Percentiles rank a stretch among this genome's conserved stretches.
Evolutionary conservation across 2,329 filamentous ascomycete genomes (phyloP).

Genomic region (Sphaerostilbella broomeana): DNA sequence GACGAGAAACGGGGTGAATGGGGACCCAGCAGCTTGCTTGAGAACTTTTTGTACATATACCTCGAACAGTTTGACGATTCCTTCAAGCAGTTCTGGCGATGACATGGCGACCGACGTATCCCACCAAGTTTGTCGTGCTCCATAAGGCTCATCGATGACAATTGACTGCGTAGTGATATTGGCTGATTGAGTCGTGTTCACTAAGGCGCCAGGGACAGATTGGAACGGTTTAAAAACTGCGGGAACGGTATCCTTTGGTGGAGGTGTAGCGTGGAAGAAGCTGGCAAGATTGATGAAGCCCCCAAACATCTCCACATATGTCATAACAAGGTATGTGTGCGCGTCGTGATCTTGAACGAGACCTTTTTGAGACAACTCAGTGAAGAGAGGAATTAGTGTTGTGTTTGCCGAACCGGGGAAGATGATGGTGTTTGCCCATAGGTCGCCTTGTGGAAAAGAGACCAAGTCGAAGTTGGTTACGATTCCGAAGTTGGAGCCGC

Average conservation of each 20-base stretch:
- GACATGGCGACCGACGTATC: slow-evolving; percentile 22
- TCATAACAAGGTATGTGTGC: slow-evolving; percentile 19
- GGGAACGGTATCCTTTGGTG: slow-evolving; percentile 7
- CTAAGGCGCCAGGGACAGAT: slow-evolving; percentile 16
- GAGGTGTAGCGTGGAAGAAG: slow-evolving; percentile 15
- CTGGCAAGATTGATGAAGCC: slow-evolving; percentile 14
- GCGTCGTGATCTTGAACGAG: slow-evolving; percentile 17
- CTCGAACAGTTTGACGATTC: slow-evolving; percentile 23
- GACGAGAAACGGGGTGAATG: slow-evolving; percentile 20
- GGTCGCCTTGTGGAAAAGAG: slow-evolving; percentile 22
- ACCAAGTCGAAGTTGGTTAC: slow-evolving; percentile 24
- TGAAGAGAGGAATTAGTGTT: slow-evolving; percentile 13
- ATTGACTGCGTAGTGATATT: slow-evolving; percentile 17
- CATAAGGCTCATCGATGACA: slow-evolving; percentile 21
- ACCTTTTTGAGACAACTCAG: slow-evolving; percentile 13
- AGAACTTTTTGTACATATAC: slow-evolving; percentile 15
- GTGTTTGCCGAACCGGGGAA: slow-evolving; percentile 13
- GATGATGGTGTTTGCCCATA: slow-evolving; percentile 23
- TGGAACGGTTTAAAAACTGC: slow-evolving; percentile 21
- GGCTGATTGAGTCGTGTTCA: slow-evolving; percentile 19
- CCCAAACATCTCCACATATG: slow-evolving; percentile 6
- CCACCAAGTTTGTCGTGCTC: slow-evolving; percentile 25
- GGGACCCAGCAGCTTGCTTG: neutral
- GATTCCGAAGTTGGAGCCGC: slow-evolving; percentile 37
- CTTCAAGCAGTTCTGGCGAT: slow-evolving; percentile 20